These are phyloP conservation scores for Penicillium paxilli DNA, from an alignment of 495 filamentous ascomycete genomes.

Conservation along the genomic window DNA sequence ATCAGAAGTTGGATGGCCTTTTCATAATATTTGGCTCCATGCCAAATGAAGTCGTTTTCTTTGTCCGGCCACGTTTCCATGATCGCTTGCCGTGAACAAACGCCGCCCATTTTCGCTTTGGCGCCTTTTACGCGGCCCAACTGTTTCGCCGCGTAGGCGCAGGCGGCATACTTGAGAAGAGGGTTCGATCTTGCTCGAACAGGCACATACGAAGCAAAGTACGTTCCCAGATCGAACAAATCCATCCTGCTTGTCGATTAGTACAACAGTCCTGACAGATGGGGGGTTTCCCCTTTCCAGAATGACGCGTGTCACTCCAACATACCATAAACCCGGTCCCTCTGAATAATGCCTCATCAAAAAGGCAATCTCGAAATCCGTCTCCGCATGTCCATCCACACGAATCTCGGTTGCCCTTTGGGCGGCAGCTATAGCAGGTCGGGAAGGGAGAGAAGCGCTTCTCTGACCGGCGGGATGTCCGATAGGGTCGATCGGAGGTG, in stretches of 20 bases:
- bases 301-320: background rate
- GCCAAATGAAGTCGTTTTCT: slow-evolving; percentile 54
- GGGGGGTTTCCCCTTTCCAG: background rate
- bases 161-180: slow-evolving; percentile 59
- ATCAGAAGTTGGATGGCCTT: slow-evolving; percentile 61
- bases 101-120: slow-evolving; percentile 50
- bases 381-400: slow-evolving; percentile 36
- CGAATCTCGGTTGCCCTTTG: slow-evolving; percentile 17
- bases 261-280: too few species aligned
- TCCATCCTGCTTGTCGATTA: slow-evolving; percentile 72
- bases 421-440: slow-evolving; percentile 17
- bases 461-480: slow-evolving; percentile 36
- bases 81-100: slow-evolving; percentile 46
- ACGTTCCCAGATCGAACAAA: slow-evolving; percentile 59
- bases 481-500: slow-evolving; percentile 48
- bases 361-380: slow-evolving; percentile 59
- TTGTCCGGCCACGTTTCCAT: slow-evolving; percentile 54
- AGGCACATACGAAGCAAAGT: slow-evolving; percentile 60
- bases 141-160: slow-evolving; percentile 63
- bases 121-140: slow-evolving; percentile 53
- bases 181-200: slow-evolving; percentile 56
- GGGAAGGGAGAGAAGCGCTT: slow-evolving; percentile 30
- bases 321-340: slow-evolving; percentile 57
- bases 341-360: slow-evolving; percentile 63
- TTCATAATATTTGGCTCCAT: slow-evolving; percentile 63